Base-by-base conservation (phyloP, 1,284 basidiomycete genomes). In the Thelephora terrestris region DNA sequence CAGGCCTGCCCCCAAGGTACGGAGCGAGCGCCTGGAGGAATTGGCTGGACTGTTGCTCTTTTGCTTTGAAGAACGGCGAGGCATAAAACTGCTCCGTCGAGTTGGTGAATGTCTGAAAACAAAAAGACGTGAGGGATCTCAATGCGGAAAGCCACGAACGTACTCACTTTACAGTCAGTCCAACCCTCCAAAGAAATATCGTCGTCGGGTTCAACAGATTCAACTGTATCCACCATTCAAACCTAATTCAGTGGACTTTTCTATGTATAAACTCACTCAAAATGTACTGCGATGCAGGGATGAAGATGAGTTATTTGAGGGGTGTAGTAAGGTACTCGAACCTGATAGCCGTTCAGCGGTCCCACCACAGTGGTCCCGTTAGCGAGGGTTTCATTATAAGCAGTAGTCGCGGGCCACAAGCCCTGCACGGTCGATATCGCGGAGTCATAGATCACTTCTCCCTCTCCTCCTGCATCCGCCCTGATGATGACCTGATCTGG, bases 321-420 rank as follows among this genome's bases (percentile, higher is more conserved):
- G 24, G 6, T 24, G 4, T 20, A 10, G 7, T 23, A 18, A 37
- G 17, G 25, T 16, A 7, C 7, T 43, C 42, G n/a, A 18, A 47
- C 25, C 25, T 76, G 74, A 52, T 79, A 81, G 0, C 78, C 78
- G 16, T 65, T 64, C 6, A 77, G 59, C 0, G 74, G 74, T 16
- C 70, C 68, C 0, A 67, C 57, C n/a, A 79, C 64, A 10, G 38
- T 64, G 18, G 70, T 60, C 7, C 77, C 75, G 51, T 78, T 70
- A 1, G 74, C 76, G 12, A 78, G 65, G 2, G 59, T 64, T 27
- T 61, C 67, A 24, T 56, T 66, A 25, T 60, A 59, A 3, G 53
- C 43, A 12, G 56, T 50, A 2, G 67, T 69, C 0, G 68, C 61
- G 1, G 73, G 73, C 60, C 67, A 77, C 36, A 74, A 52, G 37